Evolutionary conservation across 108 stramenopile genomes (phyloP).

Genomic region (Nannochloropsis gaditana): DNA sequence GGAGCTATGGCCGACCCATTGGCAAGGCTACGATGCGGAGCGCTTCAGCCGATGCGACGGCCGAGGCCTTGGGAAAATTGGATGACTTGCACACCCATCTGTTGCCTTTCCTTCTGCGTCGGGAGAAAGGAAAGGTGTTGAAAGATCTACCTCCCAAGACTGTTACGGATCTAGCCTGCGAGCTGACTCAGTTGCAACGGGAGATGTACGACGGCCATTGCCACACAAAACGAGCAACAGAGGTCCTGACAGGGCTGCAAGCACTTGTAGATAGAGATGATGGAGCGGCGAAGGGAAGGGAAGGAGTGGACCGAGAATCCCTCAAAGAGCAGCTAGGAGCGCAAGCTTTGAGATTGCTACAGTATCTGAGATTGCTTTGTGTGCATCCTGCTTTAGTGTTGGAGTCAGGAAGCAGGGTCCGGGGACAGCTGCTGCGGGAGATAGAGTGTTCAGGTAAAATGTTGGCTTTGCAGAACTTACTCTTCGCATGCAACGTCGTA

Average conservation of each 20-base stretch:
- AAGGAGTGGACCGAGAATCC: not conserved
- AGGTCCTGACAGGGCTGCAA: conserved; percentile 24
- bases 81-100: conserved; percentile 28
- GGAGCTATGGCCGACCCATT: not conserved
- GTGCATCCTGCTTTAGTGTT: conserved; percentile 69
- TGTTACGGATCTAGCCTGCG: conserved; percentile 70
- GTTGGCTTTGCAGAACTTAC: conserved; percentile 64
- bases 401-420: not conserved
- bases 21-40: not conserved
- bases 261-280: conserved; percentile 19
- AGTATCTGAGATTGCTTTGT: conserved; percentile 71
- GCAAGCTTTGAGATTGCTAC: conserved; percentile 58
- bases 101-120: conserved; percentile 49
- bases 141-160: conserved; percentile 56
- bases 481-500: conserved; percentile 64
- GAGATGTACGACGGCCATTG: conserved; percentile 61
- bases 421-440: conserved; percentile 23
- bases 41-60: not conserved
- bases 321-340: conserved; percentile 14
- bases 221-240: conserved; percentile 20
- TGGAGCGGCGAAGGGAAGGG: conserved; percentile 33
- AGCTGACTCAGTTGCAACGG: conserved; percentile 63
- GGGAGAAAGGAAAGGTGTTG: conserved; percentile 47
- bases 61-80: conserved; percentile 2
- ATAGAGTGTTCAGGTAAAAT: conserved; percentile 72